Evolutionary conservation across 257 asterid genomes (phyloP), one percentile per base, ranked within the genome.

Genomic region (Gentiana macrophylla): DNA sequence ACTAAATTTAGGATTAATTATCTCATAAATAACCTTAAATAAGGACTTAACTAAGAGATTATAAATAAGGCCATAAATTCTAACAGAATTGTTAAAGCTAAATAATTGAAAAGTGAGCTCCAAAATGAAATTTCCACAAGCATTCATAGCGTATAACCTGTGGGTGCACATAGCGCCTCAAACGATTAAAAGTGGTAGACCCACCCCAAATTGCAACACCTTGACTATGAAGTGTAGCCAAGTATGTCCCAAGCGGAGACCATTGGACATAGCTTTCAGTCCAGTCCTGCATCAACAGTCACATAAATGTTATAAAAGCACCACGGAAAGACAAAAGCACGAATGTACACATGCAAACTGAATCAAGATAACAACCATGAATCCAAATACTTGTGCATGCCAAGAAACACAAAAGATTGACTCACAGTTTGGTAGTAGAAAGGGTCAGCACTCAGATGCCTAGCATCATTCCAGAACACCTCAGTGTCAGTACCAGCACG

Each of bases 131-230:
- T 37, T 47, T 12, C 61, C 24, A 24, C 24, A 24, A 64, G 15
- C 15, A 38, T 11, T 3, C 13, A 1, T 7, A 35, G 36, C 58
- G 56, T 64, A 56, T 45, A 74, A 91, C 98, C 89, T 76, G 89
- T 2, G 90, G 86, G 71, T 92, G 98, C 51, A 84, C 86, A 78
- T 78, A 92, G 8, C 98, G 90, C 85, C 76, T 81, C 44, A 88
- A 74, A 32, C 97, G 90, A 65, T 81, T 73, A 66, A 83, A 92
- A 58, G 88, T 75, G 32, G 82, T 72, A 13, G 92, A 95, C 67
- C 98, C 98, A 55, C 98, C 98, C 98, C 98, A 92, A 67, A 92
- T 82, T 45, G 80, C 86, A 75, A 95, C 94, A 62, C 98, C 98
- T 74, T 85, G 95, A 67, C 88, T 78, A 74, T 92, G 97, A 44